Percentiles rank a stretch among this genome's conserved stretches.
These are phyloP conservation scores for Coniochaeta ligniaria DNA, from an alignment of 2,329 filamentous ascomycete genomes.

Conservation along the genomic window DNA sequence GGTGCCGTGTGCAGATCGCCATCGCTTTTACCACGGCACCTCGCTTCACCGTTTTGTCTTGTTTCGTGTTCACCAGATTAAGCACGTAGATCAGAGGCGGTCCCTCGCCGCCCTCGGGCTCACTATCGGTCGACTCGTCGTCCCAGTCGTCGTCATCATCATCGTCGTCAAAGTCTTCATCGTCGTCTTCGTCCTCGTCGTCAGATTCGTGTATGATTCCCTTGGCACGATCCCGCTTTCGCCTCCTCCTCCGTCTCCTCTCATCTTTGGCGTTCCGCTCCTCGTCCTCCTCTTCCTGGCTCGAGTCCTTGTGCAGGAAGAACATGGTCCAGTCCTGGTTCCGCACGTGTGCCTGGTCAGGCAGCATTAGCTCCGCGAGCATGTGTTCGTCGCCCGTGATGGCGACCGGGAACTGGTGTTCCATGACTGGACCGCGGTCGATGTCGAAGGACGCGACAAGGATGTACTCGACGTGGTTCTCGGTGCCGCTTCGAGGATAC, in stretches of 20 bases:
- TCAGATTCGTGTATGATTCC: conserved; percentile 34
- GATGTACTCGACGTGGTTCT: conserved; percentile 99
- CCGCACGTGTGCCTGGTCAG: conserved; percentile 89
- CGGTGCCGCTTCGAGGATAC: conserved; percentile 63
- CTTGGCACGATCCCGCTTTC: conserved; percentile 37
- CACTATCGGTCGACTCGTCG: conserved; percentile 48
- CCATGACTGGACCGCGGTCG: conserved; percentile 93
- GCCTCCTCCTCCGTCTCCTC: conserved; percentile 41
- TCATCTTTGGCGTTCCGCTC: conserved; percentile 53
- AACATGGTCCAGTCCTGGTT: conserved; percentile 99
- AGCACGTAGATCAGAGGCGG: conserved; percentile 94
- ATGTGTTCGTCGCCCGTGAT: conserved; percentile 98
- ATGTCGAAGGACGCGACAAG: conserved; percentile 96
- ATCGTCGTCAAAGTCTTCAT: conserved; percentile 29
- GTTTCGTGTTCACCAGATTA: conserved; percentile 96
- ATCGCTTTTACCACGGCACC: conserved; percentile 96
- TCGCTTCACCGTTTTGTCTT: conserved; percentile 87
- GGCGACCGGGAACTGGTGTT: conserved; percentile 90
- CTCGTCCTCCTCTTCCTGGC: conserved; percentile 71
- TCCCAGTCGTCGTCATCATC: conserved; percentile 39
- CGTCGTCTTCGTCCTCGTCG: conserved; percentile 36
- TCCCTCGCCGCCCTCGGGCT: conserved; percentile 68
- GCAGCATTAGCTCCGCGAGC: conserved; percentile 96
- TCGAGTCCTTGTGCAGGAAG: conserved; percentile 93
- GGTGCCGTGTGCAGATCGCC: conserved; percentile 96